Evolutionary conservation across 108 stramenopile genomes (phyloP), one percentile per base, ranked within the genome.

Genomic region (Cyclotella choctawhatcheeana): DNA sequence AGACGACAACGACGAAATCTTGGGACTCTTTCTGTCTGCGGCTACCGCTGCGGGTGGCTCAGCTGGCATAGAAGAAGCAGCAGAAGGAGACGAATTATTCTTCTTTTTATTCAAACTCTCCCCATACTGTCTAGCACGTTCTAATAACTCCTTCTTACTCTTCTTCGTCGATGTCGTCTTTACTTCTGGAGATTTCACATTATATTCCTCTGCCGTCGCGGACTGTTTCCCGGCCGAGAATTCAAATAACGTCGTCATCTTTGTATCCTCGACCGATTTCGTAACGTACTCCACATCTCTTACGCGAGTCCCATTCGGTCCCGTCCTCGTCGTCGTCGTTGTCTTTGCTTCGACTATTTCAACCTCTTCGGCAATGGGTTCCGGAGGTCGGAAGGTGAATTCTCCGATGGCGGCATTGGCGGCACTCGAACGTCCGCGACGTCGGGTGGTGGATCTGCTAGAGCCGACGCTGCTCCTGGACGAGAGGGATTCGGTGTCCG

Each of bases 241-340:
- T 31, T 56, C 24, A 22, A 21, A 22, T 1, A 22, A 22, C 1
- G 51, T 52, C 2, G 51, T 52, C 2, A 22, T 22, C 51, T 22
- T 52, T 52, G 20, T 22, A n/a, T n/a, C n/a, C n/a, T n/a, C n/a
- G n/a, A n/a, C n/a, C n/a, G n/a, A n/a, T n/a, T n/a, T n/a, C n/a
- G 18, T 10, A 14, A 56, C 55, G 30, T 56, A 31, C 10, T 31
- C 27, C 0, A 10, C 8, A 12, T 12, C 27, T 30, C 55, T 10
- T 30, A 40, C 12, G 17, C 45, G 64, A 48, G 64, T 64, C 26
- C 64, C 64, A 50, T 48, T 64, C 29, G 64, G 64, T 30, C 64
- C 64, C 3, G 2, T 12, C 5, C n/a, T n/a, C n/a, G n/a, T n/a
- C n/a, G n/a, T 52, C 51, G 2, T 22, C 30, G 13, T 30, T 31